A percentile compares a stretch with the other conserved stretches of the same genome.
Evolutionary conservation across 257 asterid species (phyloP).

Genomic region (Solanum pennellii): DNA sequence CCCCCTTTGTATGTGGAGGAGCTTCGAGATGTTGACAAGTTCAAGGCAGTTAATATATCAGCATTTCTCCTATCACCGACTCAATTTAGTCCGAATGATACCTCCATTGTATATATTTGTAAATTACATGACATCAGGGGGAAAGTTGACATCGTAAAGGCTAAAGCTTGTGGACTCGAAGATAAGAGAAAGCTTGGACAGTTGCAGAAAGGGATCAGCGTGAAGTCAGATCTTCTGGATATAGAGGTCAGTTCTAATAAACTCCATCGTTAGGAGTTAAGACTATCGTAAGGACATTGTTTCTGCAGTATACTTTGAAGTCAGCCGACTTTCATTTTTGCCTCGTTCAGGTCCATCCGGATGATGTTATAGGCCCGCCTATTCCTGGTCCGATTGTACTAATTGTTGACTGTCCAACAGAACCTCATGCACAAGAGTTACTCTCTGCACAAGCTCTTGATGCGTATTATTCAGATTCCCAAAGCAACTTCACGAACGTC

Average conservation of each 20-base stretch:
- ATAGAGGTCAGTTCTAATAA: background rate
- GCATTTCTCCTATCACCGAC: background rate
- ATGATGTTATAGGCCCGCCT: background rate
- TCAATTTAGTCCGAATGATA: background rate
- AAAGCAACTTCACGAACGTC: background rate
- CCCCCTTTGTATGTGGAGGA: background rate
- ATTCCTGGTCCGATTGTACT: background rate
- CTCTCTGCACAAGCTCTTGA: background rate
- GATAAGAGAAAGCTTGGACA: background rate
- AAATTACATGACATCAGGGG: background rate
- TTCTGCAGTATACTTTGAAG: background rate
- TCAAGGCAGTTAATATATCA: background rate
- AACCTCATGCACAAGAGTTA: background rate
- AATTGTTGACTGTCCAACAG: background rate
- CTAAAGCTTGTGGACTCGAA: background rate
- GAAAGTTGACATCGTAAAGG: background rate
- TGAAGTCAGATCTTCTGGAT: background rate
- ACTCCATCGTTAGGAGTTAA: background rate
- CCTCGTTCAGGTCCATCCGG: background rate
- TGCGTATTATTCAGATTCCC: background rate
- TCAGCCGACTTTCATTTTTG: background rate
- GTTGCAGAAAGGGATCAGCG: background rate
- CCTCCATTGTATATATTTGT: background rate
- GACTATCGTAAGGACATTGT: background rate
- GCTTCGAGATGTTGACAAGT: background rate